A percentile compares a stretch with the other conserved stretches of the same genome.
Conservation (phyloP, 495 filamentous ascomycete genomes). For the Arthonia radiata region DNA sequence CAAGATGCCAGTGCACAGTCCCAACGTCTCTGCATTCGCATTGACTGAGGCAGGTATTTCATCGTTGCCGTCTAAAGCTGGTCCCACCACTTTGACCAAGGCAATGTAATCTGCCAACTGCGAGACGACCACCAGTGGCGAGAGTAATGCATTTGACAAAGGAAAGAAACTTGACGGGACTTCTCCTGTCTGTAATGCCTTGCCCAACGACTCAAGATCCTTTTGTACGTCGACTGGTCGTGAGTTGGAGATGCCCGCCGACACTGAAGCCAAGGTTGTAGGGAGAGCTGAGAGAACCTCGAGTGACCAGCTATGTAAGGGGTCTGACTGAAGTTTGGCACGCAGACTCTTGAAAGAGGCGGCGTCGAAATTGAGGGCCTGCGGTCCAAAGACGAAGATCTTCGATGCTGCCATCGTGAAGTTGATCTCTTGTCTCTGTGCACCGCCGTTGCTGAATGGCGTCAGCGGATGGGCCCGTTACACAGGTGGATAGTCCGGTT, state of each 20-base stretch:
- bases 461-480: too few species aligned
- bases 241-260: conserved; percentile 4
- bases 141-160: conserved; percentile 1
- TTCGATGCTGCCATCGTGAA: too few species aligned
- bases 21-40: conserved; percentile 1
- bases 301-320: conserved; percentile 5
- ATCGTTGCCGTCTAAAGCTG: conserved; percentile 4
- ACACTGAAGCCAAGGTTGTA: conserved; percentile 3
- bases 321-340: conserved; percentile 2
- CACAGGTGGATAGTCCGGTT: too few species aligned
- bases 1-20: background rate
- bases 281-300: conserved; percentile 4
- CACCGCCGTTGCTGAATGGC: too few species aligned
- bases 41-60: conserved; percentile 1
- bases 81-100: too few species aligned
- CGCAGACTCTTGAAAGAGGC: conserved; percentile 4
- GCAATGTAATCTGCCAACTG: conserved; percentile 1
- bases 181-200: conserved; percentile 1
- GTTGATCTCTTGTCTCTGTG: too few species aligned
- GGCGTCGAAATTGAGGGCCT: conserved; percentile 2
- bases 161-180: conserved; percentile 1
- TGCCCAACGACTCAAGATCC: too few species aligned
- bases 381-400: conserved; percentile 4
- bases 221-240: too few species aligned
- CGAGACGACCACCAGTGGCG: background rate